Base-by-base conservation (phyloP, 305 asterid species). In the Fraxinus sp. region DNA sequence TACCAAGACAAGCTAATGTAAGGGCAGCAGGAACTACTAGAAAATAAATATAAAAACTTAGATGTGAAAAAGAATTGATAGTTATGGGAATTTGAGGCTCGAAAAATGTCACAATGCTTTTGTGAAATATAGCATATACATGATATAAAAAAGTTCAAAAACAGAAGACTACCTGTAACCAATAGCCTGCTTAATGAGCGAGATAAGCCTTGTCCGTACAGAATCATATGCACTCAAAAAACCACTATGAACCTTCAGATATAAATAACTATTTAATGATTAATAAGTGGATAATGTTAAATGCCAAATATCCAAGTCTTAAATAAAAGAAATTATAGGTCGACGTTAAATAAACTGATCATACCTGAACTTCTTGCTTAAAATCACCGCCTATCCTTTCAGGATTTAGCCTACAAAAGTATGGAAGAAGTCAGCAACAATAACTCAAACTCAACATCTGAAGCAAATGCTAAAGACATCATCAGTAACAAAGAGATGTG, bases 201-300 rank as follows among this genome's bases (percentile, higher is more conserved):
- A 84, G 85, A 96, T 87, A 77, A 94, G 91, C 90, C 98, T 92
- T 72, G 97, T 84, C 85, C 98, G 89, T 79, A 93, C 97, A 3
- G 99, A 96, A 90, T 96, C 99, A 87, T 96, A 96, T 78, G 99
- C 99, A 81, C 90, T 88, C 85, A 96, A 88, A 87, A 96, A 96
- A 81, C 99, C 99, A 86, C 97, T 87, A 83, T 96, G 99, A 81
- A 96, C 98, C 98, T 96, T 93, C 85, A 87, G 74, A 82, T 16
- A 72, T 72, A 13, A 33, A 33, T 72, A 81, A 78, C 32, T 55
- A 78, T 73, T 68, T 59, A 33, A 78, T 46, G 24, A 78, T 35
- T 74, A 76, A 59, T 79, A 73, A 78, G 77, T 46, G 70, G 46
- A 82, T 79, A 84, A 72, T 78, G 79, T 77, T 20, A 82, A 83